phyloP scores from a whole-genome alignment of 257 asterid genomes.

The Fraxinus pennsylvanica region DNA sequence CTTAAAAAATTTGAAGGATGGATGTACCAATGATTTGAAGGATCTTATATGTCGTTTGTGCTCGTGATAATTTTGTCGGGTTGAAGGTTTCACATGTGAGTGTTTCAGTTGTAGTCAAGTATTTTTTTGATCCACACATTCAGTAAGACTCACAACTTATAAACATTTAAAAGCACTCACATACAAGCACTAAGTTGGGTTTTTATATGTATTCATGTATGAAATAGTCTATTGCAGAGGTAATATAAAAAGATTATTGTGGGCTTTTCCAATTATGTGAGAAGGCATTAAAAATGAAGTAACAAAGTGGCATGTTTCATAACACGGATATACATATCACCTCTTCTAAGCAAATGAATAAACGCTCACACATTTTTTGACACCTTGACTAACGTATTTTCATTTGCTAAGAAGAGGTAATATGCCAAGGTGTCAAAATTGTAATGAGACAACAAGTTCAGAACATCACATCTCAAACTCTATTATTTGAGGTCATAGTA shows the following conservation, averaged over 20 bases:
- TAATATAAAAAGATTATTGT: background rate
- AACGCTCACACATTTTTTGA: too few relatives aligned
- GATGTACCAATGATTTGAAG: background rate
- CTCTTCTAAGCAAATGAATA: too few relatives aligned
- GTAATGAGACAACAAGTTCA: background rate
- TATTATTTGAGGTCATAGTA: too few relatives aligned
- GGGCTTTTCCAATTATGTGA: too few relatives aligned
- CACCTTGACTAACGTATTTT: background rate
- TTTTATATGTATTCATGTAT: too few relatives aligned
- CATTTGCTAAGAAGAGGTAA: background rate
- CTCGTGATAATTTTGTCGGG: background rate
- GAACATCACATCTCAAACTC: background rate
- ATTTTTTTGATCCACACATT: too few relatives aligned
- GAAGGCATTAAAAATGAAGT: too few relatives aligned
- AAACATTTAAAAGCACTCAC: too few relatives aligned
- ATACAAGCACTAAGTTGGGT: background rate
- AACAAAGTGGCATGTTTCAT: too few relatives aligned
- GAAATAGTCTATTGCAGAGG: background rate
- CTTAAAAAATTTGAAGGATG: background rate
- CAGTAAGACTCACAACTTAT: too few relatives aligned
- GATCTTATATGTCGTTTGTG: background rate
- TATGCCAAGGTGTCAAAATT: background rate
- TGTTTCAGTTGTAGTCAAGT: background rate
- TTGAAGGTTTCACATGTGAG: background rate
- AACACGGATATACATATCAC: too few relatives aligned